phyloP scores from a whole-genome alignment of 2,329 filamentous ascomycete species.

The Colletotrichum limetticola region DNA sequence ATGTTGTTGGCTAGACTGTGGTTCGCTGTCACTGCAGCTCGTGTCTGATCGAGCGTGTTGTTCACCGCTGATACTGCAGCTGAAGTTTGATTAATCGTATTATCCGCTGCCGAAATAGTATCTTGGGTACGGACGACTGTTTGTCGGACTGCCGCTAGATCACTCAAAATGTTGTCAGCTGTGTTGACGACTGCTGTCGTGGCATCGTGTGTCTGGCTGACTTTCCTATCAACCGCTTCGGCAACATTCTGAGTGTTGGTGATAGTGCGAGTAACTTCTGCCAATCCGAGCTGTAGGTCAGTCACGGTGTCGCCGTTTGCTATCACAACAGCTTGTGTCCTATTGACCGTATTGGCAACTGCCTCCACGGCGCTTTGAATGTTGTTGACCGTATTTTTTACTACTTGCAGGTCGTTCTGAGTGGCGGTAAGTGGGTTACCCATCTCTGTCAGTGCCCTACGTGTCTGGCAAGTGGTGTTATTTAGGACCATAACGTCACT shows the following conservation, averaged over 20 bases:
- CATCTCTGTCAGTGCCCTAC: background rate
- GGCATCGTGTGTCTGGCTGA: no score
- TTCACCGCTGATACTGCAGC: background rate
- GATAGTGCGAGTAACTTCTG: background rate
- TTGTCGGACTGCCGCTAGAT: background rate
- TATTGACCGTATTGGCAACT: background rate
- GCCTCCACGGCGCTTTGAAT: background rate
- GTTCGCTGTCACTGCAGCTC: background rate
- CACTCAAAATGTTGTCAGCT: background rate
- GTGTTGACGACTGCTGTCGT: no score
- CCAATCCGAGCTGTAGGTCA: background rate
- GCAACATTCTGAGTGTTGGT: no score
- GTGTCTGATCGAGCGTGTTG: background rate
- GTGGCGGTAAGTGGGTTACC: background rate
- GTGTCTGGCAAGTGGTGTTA: no score
- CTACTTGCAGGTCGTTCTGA: background rate
- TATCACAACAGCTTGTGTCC: background rate
- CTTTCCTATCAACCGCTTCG: no score
- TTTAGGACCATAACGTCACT: background rate
- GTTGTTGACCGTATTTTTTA: background rate
- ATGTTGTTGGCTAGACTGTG: background rate
- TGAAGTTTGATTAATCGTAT: background rate
- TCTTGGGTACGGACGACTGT: background rate
- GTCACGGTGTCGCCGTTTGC: background rate
- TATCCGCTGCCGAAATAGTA: background rate